These are phyloP conservation scores for Clavispora asparagi DNA, from an alignment of 805 yeast genomes.

Conservation along the genomic window DNA sequence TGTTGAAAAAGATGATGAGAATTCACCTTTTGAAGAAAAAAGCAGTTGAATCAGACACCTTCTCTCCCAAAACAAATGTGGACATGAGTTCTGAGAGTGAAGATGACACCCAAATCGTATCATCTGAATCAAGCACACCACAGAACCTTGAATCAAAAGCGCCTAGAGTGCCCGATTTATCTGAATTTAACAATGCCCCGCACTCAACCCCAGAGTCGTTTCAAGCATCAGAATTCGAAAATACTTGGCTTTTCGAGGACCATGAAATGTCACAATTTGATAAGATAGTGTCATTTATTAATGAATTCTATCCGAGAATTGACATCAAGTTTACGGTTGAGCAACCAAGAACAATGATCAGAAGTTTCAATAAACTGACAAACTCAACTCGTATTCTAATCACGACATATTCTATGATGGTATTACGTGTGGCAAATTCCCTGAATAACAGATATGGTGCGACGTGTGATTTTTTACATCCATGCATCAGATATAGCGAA, in stretches of 20 bases:
- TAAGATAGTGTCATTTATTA: slow-evolving; percentile 2
- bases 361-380: slow-evolving; percentile 13
- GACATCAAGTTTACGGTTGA: slow-evolving; percentile 12
- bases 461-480: slow-evolving; percentile 30
- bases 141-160: background rate
- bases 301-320: slow-evolving; percentile 10
- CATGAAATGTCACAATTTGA: background rate
- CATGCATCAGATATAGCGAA: slow-evolving; percentile 26
- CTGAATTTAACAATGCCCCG: background rate
- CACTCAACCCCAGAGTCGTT: background rate
- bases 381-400: slow-evolving; percentile 22
- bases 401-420: slow-evolving; percentile 30
- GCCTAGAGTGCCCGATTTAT: background rate
- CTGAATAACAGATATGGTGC: slow-evolving; percentile 27
- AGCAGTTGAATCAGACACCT: background rate
- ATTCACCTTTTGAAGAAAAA: slow-evolving; percentile 14
- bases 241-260: background rate
- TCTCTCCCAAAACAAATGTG: background rate
- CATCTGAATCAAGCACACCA: background rate
- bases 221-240: background rate
- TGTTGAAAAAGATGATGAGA: slow-evolving; percentile 22
- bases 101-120: slow-evolving; percentile 4
- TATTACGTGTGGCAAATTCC: slow-evolving; percentile 29
- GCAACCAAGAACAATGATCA: slow-evolving; percentile 16
- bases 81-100: slow-evolving; percentile 3